Evolutionary conservation across 2,329 filamentous ascomycete genomes (phyloP), one percentile per base, ranked within the genome.

Genomic region (Alternaria panax): DNA sequence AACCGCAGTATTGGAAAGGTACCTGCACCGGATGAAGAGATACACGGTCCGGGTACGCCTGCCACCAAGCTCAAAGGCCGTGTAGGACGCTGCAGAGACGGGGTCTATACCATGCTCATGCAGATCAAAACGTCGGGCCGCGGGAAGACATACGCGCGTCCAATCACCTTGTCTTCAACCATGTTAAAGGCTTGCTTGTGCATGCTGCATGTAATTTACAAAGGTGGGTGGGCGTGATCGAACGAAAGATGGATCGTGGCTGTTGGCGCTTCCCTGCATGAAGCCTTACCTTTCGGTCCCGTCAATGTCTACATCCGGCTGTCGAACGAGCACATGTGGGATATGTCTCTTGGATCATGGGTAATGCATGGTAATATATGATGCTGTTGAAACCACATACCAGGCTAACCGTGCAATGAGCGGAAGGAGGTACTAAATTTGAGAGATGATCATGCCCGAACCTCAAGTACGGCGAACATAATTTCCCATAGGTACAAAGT

Each of bases 71-170:
- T 62, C 71, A 67, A 71, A 70, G 59, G 67, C 66, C 62, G 60
- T 62, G 54, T 64, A 62, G 63, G 65, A 64, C 27, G 47, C 67
- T 73, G 71, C 69, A 75, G 42, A 57, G 65, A 66, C 72, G 63
- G 67, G 72, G 73, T 67, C 69, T 45, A 62, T 72, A 64, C 72
- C 73, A 75, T 74, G 70, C 65, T 66, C 69, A 65, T 75, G 75
- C 75, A 76, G 75, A 75, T 76, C 74, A 54, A 74, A 66, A 66
- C 66, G 63, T 60, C 70, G 74, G 74, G 65, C 70, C 71, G 72
- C 68, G 70, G 74, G 67, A 70, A 41, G 20, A 57, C 60, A 64
- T 74, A 71, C 75, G 73, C 75, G 71, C 68, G 38, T 60, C 72
- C 66, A 70, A 70, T 74, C 43, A 51, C 45, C 28, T 54, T 54